Conservation (phyloP, 1,139 yeast species). For the Kodamaea alishanica region DNA sequence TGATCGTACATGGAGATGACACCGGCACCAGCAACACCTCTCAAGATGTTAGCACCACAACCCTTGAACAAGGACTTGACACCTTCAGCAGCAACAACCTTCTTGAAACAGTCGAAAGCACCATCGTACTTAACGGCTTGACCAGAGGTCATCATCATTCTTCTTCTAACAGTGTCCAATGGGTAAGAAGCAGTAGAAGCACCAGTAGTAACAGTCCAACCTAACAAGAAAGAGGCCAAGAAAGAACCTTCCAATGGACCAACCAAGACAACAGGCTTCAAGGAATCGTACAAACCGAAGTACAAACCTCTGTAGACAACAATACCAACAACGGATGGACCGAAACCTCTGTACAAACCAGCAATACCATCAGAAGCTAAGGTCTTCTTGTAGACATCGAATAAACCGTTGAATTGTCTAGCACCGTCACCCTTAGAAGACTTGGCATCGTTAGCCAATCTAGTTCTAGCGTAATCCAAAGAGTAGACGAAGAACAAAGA, state of each 20-base stretch:
- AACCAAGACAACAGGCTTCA: constrained; percentile 52
- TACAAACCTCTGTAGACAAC: constrained; percentile 55
- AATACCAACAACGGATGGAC: constrained; percentile 52
- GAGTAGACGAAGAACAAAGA: constrained; percentile 54
- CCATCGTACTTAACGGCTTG: constrained; percentile 52
- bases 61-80: constrained; percentile 50
- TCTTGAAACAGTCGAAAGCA: constrained; percentile 47
- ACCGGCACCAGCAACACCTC: constrained; percentile 59
- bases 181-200: constrained; percentile 55
- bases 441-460: constrained; percentile 55
- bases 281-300: constrained; percentile 54
- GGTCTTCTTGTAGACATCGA: constrained; percentile 53
- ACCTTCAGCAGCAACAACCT: constrained; percentile 54
- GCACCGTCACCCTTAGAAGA: constrained; percentile 46
- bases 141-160: constrained; percentile 58
- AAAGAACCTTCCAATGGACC: constrained; percentile 55
- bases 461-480: constrained; percentile 53
- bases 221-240: constrained; percentile 53
- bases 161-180: constrained; percentile 54
- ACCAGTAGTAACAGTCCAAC: constrained; percentile 55
- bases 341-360: constrained; percentile 57
- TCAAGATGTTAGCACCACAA: constrained; percentile 55
- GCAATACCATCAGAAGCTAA: constrained; percentile 54
- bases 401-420: constrained; percentile 52
- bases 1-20: constrained; percentile 53